Evolutionary conservation across 2,329 filamentous ascomycete species (phyloP), one percentile per base, ranked within the genome.

Genomic region (Stachybotrys elegans): DNA sequence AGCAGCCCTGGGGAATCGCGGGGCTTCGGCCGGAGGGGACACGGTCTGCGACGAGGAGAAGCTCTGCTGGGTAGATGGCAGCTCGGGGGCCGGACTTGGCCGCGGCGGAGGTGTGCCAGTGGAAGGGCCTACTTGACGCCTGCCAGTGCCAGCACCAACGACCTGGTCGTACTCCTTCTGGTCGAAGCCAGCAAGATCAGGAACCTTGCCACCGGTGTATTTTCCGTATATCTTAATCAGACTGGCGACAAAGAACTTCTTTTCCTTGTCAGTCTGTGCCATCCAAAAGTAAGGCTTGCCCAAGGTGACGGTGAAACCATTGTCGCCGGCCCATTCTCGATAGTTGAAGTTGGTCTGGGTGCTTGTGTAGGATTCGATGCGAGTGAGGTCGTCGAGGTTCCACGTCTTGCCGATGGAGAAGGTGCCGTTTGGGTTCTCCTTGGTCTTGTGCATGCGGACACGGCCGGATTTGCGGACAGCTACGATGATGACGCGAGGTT

Each of bases 391-490:
- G 65, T 97, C 92, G 54, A 98, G 78, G 62, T 91, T 87, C 93
- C 93, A 98, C 4, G 93, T 95, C 70, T 98, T 98, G 53, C 93
- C 93, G 54, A 98, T 95, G 17, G 92, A 97, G 66, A 96, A 98
- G 20, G 88, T 83, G 44, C 90, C 90, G 63, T 95, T 96, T 44
- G 79, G 75, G 63, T 98, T 98, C 69, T 98, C 93, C 56, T 95
- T 85, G 46, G 90, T 92, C 68, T 98, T 98, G 73, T 98, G 93
- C 72, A 98, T 83, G 58, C 91, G 87, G 40, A 98, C 92, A 48
- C 90, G 79, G 44, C 92, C 93, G 2, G 92, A 95, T 58, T 89
- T 93, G 49, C 89, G 82, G 48, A 98, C 93, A 11, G 92, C 86
- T 52, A 98, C 85, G 52, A 98, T 90, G 60, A 98, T 94, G 52